phyloP scores from a whole-genome alignment of 208 protist genomes.

The Wallacemonas sp. region DNA sequence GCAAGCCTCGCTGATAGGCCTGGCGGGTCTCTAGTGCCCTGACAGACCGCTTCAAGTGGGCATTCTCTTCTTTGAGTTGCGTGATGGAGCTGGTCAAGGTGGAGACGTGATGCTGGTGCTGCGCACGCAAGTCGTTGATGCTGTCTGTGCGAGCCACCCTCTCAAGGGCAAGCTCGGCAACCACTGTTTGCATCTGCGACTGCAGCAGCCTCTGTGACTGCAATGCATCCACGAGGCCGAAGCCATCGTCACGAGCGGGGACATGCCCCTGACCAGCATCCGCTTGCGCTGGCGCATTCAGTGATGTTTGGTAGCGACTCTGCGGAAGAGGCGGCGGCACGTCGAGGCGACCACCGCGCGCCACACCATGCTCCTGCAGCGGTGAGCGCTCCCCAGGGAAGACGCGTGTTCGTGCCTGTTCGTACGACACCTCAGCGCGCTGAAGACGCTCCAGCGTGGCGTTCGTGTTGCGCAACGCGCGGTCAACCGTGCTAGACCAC shows the following conservation, averaged over 20 bases:
- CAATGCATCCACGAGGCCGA: neutral
- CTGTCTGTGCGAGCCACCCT: constrained; percentile 55
- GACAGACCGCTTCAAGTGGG: constrained; percentile 47
- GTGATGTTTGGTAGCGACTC: constrained; percentile 23
- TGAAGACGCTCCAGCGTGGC: constrained; percentile 52
- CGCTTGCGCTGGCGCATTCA: neutral
- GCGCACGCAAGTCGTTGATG: constrained; percentile 48
- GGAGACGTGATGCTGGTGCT: constrained; percentile 37
- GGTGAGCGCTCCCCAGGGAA: constrained; percentile 8
- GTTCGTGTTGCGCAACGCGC: constrained; percentile 48
- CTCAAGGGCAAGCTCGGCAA: constrained; percentile 75
- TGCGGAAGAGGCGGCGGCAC: constrained; percentile 37
- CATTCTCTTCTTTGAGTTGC: constrained; percentile 69
- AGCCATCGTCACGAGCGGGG: neutral
- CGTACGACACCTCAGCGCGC: constrained; percentile 10
- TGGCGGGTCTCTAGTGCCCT: constrained; percentile 46
- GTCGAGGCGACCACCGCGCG: constrained; percentile 11
- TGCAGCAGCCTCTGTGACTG: constrained; percentile 23
- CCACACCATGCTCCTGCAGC: neutral
- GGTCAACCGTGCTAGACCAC: constrained; percentile 37
- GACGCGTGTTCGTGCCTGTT: constrained; percentile 6
- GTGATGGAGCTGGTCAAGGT: constrained; percentile 52
- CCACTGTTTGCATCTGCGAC: constrained; percentile 50
- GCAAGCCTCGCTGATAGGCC: constrained; percentile 17
- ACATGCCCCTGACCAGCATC: too few species aligned